A percentile compares a stretch with the other conserved stretches of the same genome.
These are phyloP conservation scores for Suhomyces maxii DNA, from an alignment of 1,139 yeast genomes.

Conservation along the genomic window DNA sequence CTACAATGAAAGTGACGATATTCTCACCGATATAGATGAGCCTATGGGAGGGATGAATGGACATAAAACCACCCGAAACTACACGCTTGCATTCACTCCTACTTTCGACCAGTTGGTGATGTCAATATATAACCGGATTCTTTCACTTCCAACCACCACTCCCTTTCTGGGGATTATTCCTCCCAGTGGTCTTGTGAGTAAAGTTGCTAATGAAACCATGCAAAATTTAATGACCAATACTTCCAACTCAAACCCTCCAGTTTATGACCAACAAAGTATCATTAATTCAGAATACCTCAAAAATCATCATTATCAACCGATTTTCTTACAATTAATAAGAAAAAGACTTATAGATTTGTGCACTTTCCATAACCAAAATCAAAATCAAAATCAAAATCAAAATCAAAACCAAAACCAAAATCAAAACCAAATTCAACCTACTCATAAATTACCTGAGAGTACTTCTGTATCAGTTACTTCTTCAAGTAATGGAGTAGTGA, in stretches of 20 bases:
- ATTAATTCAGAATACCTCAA: conserved; percentile 35
- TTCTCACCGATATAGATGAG: conserved; percentile 43
- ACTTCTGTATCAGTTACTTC: conserved; percentile 27
- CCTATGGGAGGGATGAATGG: conserved; percentile 16
- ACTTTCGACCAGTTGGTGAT: conserved; percentile 40
- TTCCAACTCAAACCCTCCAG: conserved; percentile 19
- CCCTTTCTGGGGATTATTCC: conserved; percentile 47
- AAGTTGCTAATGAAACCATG: conserved; percentile 47
- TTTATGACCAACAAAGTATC: conserved; percentile 37
- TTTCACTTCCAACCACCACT: conserved; percentile 47
- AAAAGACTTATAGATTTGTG: conserved; percentile 46
- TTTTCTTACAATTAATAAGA: conserved; percentile 45
- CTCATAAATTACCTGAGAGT: conserved; percentile 24
- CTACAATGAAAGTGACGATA: conserved; percentile 46
- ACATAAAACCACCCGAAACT: conserved; percentile 28
- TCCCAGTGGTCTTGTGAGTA: conserved; percentile 47
- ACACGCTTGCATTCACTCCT: conserved; percentile 38
- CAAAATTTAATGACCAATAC: conserved; percentile 24
- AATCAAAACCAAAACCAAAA: not conserved
- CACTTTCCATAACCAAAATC: conserved; percentile 16
- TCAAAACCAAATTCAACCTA: conserved; percentile 1
- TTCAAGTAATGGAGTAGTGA: conserved; percentile 15
- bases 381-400: conserved; percentile 1
- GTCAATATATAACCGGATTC: conserved; percentile 35
- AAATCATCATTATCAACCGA: conserved; percentile 39